phyloP scores from a whole-genome alignment of 108 stramenopile species.

The Nitzschia inconspicua region DNA sequence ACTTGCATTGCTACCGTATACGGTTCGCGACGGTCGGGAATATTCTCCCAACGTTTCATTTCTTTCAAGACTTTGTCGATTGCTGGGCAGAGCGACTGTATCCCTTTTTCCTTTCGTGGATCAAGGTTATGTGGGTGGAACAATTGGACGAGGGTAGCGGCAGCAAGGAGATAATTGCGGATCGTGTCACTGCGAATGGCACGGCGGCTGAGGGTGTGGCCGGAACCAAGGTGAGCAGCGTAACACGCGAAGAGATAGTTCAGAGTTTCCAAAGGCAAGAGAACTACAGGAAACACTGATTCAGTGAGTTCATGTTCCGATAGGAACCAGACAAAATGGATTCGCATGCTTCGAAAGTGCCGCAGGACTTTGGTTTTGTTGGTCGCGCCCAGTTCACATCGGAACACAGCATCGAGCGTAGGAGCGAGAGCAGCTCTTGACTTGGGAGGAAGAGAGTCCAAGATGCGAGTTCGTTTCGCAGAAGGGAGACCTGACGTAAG shows the following conservation, averaged over 20 bases:
- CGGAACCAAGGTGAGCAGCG: background rate
- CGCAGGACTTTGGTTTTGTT: background rate
- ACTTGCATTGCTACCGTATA: too few species aligned
- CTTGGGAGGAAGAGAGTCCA: background rate
- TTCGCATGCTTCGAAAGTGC: constrained; percentile 2
- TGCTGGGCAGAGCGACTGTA: too few species aligned
- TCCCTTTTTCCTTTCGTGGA: too few species aligned
- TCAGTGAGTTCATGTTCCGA: background rate
- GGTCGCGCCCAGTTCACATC: background rate
- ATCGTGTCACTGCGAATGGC: background rate
- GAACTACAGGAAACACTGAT: background rate
- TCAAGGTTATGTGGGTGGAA: too few species aligned
- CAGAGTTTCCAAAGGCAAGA: background rate
- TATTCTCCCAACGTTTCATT: background rate
- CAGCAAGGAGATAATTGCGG: background rate
- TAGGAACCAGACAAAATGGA: constrained; percentile 2
- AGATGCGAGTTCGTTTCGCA: background rate
- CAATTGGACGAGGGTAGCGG: background rate
- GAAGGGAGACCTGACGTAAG: background rate
- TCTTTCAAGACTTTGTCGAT: background rate
- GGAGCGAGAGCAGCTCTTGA: constrained; percentile 4
- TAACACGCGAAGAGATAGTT: background rate
- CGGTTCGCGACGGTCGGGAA: background rate
- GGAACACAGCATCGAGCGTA: background rate
- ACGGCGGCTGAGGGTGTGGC: background rate